Conservation (phyloP, 345 rosid genomes). For the Cardamine occulta region DNA sequence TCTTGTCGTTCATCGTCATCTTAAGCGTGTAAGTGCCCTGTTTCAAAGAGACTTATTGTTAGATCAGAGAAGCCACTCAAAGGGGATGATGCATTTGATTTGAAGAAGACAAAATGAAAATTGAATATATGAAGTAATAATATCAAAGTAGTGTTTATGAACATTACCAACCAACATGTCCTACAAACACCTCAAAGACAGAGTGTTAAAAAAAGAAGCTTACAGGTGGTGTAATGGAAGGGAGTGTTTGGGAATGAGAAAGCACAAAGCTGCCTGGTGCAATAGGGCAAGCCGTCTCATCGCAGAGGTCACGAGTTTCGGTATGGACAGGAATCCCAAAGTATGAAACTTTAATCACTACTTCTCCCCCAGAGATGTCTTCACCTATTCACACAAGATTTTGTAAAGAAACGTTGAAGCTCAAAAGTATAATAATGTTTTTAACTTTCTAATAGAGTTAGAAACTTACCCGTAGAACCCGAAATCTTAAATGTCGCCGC, state of each 20-base stretch:
- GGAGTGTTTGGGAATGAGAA: slow-evolving; percentile 65
- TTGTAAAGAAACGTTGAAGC: background rate
- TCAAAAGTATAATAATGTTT: background rate
- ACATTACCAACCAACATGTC: background rate
- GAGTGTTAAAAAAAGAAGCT: slow-evolving; percentile 26
- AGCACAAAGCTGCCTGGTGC: slow-evolving; percentile 60
- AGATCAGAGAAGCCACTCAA: background rate
- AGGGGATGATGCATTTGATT: background rate
- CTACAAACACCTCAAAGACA: background rate
- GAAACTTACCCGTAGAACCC: slow-evolving; percentile 56
- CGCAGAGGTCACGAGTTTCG: slow-evolving; percentile 64
- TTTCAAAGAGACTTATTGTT: slow-evolving; percentile 2
- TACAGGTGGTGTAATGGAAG: slow-evolving; percentile 65
- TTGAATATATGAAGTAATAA: slow-evolving; percentile 5
- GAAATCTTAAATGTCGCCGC: slow-evolving; percentile 62
- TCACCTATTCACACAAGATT: slow-evolving; percentile 42
- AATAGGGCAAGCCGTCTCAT: slow-evolving; percentile 61
- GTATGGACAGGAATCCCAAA: slow-evolving; percentile 55
- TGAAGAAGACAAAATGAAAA: background rate
- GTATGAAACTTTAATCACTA: slow-evolving; percentile 55
- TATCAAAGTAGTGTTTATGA: background rate
- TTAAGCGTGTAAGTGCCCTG: slow-evolving; percentile 69
- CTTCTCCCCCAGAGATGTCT: slow-evolving; percentile 57
- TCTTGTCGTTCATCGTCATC: slow-evolving; percentile 56
- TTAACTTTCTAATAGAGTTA: background rate